Evolutionary conservation across 345 rosid species (phyloP).

Genomic region (Euphorbia tirucalli): DNA sequence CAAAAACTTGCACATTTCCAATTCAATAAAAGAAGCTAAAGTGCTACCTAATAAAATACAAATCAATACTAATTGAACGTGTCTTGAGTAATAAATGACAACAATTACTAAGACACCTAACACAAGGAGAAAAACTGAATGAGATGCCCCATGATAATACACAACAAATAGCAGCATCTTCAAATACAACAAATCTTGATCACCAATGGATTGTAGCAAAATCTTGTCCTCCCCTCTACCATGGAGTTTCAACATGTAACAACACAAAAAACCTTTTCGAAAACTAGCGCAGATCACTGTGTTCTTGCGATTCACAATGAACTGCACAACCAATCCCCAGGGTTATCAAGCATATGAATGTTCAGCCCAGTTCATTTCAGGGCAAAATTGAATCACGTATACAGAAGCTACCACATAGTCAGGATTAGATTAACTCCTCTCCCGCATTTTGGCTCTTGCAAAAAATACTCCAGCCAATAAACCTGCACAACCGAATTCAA

Average conservation of each 20-base stretch:
- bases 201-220: background rate
- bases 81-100: background rate
- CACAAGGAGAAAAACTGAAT: background rate
- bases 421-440: constrained; percentile 50
- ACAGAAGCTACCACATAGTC: background rate
- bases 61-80: too few relatives aligned
- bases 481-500: constrained; percentile 41
- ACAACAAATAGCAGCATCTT: background rate
- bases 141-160: background rate
- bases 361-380: background rate
- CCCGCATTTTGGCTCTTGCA: constrained; percentile 86
- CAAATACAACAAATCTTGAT: constrained; percentile 8
- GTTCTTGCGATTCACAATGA: background rate
- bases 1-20: too few relatives aligned
- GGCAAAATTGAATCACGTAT: background rate
- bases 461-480: constrained; percentile 87
- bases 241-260: background rate
- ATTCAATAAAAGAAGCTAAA: too few relatives aligned
- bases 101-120: background rate
- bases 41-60: too few relatives aligned
- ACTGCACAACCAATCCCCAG: background rate
- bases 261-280: too few relatives aligned
- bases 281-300: background rate
- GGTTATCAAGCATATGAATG: background rate
- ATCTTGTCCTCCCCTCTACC: background rate